These are phyloP conservation scores for Coffea canephora DNA, from an alignment of 257 asterid genomes.

Conservation along the genomic window DNA sequence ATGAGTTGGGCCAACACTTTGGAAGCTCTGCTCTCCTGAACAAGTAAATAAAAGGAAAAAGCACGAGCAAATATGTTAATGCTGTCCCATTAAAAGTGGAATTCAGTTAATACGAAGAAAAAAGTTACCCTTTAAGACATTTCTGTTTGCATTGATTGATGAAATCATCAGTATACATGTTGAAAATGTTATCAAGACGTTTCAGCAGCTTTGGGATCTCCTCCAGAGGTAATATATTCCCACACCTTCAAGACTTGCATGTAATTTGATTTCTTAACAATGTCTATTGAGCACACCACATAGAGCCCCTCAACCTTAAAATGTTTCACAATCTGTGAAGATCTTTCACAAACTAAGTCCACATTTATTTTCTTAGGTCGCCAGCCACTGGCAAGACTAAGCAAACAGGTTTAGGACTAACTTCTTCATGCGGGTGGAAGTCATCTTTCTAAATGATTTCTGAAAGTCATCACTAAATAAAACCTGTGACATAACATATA, in stretches of 20 bases:
- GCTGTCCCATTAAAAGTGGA: no score
- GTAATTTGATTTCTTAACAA: conserved; percentile 36
- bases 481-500: conserved; percentile 36
- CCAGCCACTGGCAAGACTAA: conserved; percentile 70
- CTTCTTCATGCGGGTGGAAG: conserved; percentile 31
- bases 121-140: conserved; percentile 46
- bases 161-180: conserved; percentile 51
- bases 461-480: conserved; percentile 52
- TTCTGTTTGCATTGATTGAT: conserved; percentile 44
- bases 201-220: conserved; percentile 46
- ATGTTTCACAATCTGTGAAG: conserved; percentile 44
- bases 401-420: conserved; percentile 34
- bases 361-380: conserved; percentile 53
- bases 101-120: neutral
- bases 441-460: conserved; percentile 45
- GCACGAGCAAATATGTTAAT: no score
- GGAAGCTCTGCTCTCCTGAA: conserved; percentile 59
- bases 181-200: conserved; percentile 49
- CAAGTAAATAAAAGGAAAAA: neutral
- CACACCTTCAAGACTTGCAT: conserved; percentile 60
- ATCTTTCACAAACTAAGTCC: conserved; percentile 43
- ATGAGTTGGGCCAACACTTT: conserved; percentile 42
- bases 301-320: conserved; percentile 46
- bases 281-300: conserved; percentile 52
- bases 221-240: conserved; percentile 47